Base-by-base conservation (phyloP, 768 basidiomycete species). In the Russula brevipes region DNA sequence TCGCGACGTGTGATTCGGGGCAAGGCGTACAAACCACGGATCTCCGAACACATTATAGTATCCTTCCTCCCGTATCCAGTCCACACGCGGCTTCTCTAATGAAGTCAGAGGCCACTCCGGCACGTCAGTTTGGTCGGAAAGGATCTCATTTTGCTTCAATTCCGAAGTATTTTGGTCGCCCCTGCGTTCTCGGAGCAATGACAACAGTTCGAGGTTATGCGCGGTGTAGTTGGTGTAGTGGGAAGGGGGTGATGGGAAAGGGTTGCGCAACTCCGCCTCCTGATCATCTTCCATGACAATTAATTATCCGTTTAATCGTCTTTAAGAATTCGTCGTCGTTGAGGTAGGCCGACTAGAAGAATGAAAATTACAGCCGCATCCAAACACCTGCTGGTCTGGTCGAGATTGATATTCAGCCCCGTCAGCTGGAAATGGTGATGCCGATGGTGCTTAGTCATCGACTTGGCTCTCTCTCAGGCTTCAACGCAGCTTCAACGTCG, bases 11-110 rank as follows among this genome's bases (percentile, higher is more conserved):
- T 24, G 24, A 54, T 17, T 42, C 14, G 5, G 56, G 49, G 5
- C 16, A 61, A 41, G 69, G 72, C 89, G 74, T 77, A 94, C 91
- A 83, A 88, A 88, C 89, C 91, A 96, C 69, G 81, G 81, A 72
- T 94, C 90, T n/a, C 91, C 92, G 74, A 88, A 96, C 16, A 87
- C 87, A 57, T 82, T 82, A 72, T 92, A 96, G 65, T 84, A 79
- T 1, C 88, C 87, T 64, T 91, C 91, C 68, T 94, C 89, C 1
- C 91, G 79, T 56, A 96, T 89, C 92, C 93, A 94, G 70, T 94
- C 93, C 14, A 89, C 85, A 50, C 91, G 82, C 42, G 94, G 94
- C 74, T 88, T 92, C 71, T 94, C 89, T 10, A 96, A 80, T 66
- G 86, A 85, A 3, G 73, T 73, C 46, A 94, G 76, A 19, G 87